phyloP scores from a whole-genome alignment of 2,329 filamentous ascomycete genomes.

The Beauveria asiatica region DNA sequence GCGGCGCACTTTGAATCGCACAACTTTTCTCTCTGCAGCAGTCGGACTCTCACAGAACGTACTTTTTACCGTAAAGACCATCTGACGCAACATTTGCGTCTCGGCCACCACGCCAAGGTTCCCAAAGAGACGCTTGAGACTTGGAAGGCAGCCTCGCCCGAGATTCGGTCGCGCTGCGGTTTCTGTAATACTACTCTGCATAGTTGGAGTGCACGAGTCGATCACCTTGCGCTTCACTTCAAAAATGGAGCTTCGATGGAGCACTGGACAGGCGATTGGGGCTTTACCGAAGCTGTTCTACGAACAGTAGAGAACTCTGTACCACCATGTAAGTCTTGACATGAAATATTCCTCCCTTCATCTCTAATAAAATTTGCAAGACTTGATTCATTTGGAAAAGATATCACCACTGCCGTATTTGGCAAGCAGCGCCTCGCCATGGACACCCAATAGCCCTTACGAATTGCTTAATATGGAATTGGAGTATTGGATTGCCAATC shows the following conservation, averaged over 20 bases:
- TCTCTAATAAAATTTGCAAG: conserved; percentile 36
- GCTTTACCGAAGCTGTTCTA: conserved; percentile 52
- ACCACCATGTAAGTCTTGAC: conserved; percentile 48
- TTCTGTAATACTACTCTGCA: conserved; percentile 56
- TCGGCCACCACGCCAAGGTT: conserved; percentile 56
- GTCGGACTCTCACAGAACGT: conserved; percentile 51
- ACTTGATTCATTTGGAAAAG: conserved; percentile 56
- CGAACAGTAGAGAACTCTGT: conserved; percentile 59
- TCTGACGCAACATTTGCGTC: conserved; percentile 53
- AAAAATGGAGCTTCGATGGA: conserved; percentile 58
- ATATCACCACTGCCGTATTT: conserved; percentile 47
- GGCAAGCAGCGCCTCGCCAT: conserved; percentile 34
- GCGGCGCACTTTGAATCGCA: conserved; percentile 49
- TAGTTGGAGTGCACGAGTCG: conserved; percentile 50
- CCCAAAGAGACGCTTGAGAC: conserved; percentile 54
- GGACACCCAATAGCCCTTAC: conserved; percentile 47
- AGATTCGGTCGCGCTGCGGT: conserved; percentile 56
- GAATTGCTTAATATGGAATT: conserved; percentile 52
- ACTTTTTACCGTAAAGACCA: conserved; percentile 62
- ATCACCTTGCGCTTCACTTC: conserved; percentile 59
- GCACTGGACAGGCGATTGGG: conserved; percentile 63
- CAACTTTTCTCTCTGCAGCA: conserved; percentile 56
- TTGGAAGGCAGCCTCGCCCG: conserved; percentile 52
- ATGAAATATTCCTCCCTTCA: conserved; percentile 24
- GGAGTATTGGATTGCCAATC: conserved; percentile 40